These are phyloP conservation scores for Patellifolia procumbens DNA, from an alignment of 179 eudicot genomes.

Conservation along the genomic window DNA sequence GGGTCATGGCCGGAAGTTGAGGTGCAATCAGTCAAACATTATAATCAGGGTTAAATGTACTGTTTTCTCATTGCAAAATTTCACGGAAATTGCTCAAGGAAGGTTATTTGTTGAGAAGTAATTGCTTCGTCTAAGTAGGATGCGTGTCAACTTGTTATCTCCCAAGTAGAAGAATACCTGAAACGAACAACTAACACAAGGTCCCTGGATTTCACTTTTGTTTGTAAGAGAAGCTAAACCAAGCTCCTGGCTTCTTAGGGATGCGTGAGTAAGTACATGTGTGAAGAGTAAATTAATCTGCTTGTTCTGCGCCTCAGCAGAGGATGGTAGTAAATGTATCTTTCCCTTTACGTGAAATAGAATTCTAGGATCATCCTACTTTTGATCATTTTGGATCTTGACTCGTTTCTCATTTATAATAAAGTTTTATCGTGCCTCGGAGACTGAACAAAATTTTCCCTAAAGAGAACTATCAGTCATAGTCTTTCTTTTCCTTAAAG, in stretches of 20 bases:
- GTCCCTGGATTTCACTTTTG: background rate
- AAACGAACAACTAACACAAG: background rate
- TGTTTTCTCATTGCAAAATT: background rate
- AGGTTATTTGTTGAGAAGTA: background rate
- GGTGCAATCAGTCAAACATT: background rate
- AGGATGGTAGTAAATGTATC: background rate
- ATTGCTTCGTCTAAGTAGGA: background rate
- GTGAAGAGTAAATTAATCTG: too few species aligned
- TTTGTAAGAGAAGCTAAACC: background rate
- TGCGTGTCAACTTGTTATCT: background rate
- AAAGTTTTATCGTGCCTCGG: background rate
- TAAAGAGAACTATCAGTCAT: background rate
- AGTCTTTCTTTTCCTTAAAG: background rate
- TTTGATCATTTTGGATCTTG: too few species aligned
- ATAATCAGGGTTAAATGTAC: background rate
- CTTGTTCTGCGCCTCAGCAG: background rate
- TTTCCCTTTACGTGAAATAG: background rate
- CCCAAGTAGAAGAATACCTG: background rate
- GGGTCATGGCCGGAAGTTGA: background rate
- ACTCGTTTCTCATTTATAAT: too few species aligned
- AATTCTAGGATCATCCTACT: background rate
- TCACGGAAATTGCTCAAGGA: too few species aligned
- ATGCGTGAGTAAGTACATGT: background rate
- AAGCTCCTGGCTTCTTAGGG: background rate
- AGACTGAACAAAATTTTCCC: background rate